Evolutionary conservation across 495 filamentous ascomycete genomes (phyloP).

Genomic region (Talaromyces trachyspermus): DNA sequence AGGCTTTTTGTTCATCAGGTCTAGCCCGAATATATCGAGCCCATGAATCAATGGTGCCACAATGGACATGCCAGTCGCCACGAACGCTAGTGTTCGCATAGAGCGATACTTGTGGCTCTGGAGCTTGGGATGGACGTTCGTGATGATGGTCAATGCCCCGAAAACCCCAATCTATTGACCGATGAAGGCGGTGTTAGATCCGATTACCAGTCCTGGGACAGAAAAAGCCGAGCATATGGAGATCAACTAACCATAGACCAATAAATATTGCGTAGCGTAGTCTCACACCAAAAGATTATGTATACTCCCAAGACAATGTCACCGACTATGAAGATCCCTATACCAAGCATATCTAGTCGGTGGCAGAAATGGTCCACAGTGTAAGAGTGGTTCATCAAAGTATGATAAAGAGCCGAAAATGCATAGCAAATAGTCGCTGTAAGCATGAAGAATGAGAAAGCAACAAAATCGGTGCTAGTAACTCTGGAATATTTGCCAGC

Average conservation of each 20-base stretch:
- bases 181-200: slow-evolving; percentile 12
- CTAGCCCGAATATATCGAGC: slow-evolving; percentile 31
- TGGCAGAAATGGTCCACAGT: slow-evolving; percentile 16
- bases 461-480: slow-evolving; percentile 15
- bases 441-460: slow-evolving; percentile 23
- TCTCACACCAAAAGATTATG: slow-evolving; percentile 10
- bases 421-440: slow-evolving; percentile 16
- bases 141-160: slow-evolving; percentile 28
- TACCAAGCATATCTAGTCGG: slow-evolving; percentile 20
- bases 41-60: slow-evolving; percentile 42
- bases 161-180: slow-evolving; percentile 15
- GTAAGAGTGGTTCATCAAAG: slow-evolving; percentile 23
- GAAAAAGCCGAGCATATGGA: slow-evolving; percentile 3
- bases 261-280: slow-evolving; percentile 5
- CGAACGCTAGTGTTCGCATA: slow-evolving; percentile 35
- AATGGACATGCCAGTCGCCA: slow-evolving; percentile 42
- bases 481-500: slow-evolving; percentile 14
- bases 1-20: slow-evolving; percentile 30
- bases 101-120: slow-evolving; percentile 35
- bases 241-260: slow-evolving; percentile 7
- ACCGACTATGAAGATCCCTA: slow-evolving; percentile 14
- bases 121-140: slow-evolving; percentile 31
- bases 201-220: slow-evolving; percentile 3
- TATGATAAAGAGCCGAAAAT: slow-evolving; percentile 24
- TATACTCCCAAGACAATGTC: slow-evolving; percentile 24